phyloP scores from a whole-genome alignment of 208 protist genomes.

The Trypanosomatidae sp. region DNA sequence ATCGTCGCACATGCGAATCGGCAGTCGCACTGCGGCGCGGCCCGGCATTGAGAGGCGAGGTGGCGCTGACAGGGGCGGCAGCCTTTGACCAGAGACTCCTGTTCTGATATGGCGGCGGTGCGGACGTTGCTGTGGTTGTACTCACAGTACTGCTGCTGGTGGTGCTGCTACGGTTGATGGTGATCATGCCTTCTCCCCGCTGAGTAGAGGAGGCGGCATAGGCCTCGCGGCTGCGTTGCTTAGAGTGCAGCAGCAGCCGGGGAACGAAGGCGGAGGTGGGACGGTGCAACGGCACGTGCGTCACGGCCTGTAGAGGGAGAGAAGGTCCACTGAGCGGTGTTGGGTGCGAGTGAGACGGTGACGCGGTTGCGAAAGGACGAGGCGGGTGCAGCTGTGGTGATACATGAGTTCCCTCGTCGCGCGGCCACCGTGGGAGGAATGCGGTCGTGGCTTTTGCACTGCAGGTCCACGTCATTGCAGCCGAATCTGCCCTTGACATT shows the following conservation, averaged over 20 bases:
- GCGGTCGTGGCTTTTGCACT: background rate
- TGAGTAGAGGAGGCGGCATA: background rate
- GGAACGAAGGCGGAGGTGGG: constrained; percentile 5
- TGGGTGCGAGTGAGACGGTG: background rate
- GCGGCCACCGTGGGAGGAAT: background rate
- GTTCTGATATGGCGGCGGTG: constrained; percentile 8
- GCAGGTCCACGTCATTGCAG: background rate
- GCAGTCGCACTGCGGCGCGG: background rate
- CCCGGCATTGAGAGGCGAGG: background rate
- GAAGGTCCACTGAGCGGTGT: background rate
- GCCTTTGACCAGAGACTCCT: constrained; percentile 9
- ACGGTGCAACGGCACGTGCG: background rate
- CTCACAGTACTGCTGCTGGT: background rate
- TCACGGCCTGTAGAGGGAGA: background rate
- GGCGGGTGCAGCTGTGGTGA: constrained; percentile 5
- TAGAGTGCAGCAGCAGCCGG: background rate
- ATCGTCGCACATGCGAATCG: background rate
- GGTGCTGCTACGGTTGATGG: background rate
- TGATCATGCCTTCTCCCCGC: background rate
- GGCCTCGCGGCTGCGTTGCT: background rate
- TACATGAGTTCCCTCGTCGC: background rate
- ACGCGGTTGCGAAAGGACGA: background rate
- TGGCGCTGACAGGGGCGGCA: background rate
- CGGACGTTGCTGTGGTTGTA: background rate
- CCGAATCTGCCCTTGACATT: background rate